Evolutionary conservation across 2,329 filamentous ascomycete species (phyloP).

Genomic region (Monosporascus sp.): DNA sequence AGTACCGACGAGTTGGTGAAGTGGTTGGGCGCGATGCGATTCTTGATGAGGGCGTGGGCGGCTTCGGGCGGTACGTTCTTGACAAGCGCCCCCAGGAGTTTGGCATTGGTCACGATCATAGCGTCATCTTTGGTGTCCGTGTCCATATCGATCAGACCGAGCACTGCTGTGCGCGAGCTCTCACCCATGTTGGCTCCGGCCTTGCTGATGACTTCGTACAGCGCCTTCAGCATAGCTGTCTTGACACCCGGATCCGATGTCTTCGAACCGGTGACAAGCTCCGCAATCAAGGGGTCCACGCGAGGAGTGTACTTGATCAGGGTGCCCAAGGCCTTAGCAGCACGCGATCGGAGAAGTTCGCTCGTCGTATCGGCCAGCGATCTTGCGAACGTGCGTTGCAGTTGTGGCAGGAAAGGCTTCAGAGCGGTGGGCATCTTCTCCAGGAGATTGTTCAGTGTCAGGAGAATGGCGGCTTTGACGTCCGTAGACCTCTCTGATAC

Average conservation of each 20-base stretch:
- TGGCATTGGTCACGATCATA: slow-evolving; percentile 87
- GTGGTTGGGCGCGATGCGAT: slow-evolving; percentile 72
- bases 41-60: slow-evolving; percentile 56
- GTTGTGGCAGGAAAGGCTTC: slow-evolving; percentile 93
- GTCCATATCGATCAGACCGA: slow-evolving; percentile 84
- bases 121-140: slow-evolving; percentile 67
- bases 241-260: slow-evolving; percentile 81
- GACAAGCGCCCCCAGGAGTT: slow-evolving; percentile 82
- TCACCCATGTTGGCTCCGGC: slow-evolving; percentile 95
- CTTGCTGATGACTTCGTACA: slow-evolving; percentile 95
- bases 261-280: slow-evolving; percentile 93
- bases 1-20: slow-evolving; percentile 76
- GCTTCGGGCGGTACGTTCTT: slow-evolving; percentile 75
- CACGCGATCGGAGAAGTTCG: slow-evolving; percentile 78
- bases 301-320: slow-evolving; percentile 93
- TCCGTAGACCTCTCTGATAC: slow-evolving; percentile 95
- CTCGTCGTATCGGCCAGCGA: slow-evolving; percentile 90
- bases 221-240: slow-evolving; percentile 92
- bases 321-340: slow-evolving; percentile 90
- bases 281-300: slow-evolving; percentile 87
- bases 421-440: slow-evolving; percentile 95
- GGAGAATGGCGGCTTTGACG: slow-evolving; percentile 89
- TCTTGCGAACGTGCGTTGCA: slow-evolving; percentile 95
- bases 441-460: slow-evolving; percentile 89
- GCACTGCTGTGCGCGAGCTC: slow-evolving; percentile 75